These are phyloP conservation scores for Penicillium waksmanii DNA, from an alignment of 495 filamentous ascomycete genomes.

Conservation along the genomic window DNA sequence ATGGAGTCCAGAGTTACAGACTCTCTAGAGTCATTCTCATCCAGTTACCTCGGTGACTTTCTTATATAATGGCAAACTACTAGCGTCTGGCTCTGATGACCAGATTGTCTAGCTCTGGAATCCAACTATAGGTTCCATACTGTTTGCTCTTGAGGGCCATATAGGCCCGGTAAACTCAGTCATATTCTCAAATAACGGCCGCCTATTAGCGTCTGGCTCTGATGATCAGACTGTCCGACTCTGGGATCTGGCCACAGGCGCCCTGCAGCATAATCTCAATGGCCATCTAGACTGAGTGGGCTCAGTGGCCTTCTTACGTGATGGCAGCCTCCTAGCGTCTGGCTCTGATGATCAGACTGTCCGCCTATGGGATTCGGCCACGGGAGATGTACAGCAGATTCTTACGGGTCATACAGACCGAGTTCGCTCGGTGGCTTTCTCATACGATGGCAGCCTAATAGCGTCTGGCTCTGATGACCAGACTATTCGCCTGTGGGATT, in stretches of 20 bases:
- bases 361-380: slow-evolving; percentile 31
- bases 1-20: not conserved
- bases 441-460: slow-evolving; percentile 18
- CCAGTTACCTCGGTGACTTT: not conserved
- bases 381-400: slow-evolving; percentile 4
- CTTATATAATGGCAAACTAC: not conserved
- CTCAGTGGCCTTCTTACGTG: slow-evolving; percentile 34
- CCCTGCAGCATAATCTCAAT: not conserved
- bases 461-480: slow-evolving; percentile 25
- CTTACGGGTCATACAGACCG: slow-evolving; percentile 16
- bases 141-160: not conserved
- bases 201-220: no score
- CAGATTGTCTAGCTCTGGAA: not conserved
- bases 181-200: not conserved
- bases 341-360: slow-evolving; percentile 12
- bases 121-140: not conserved
- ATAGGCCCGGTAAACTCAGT: not conserved
- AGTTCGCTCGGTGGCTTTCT: slow-evolving; percentile 21
- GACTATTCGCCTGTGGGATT: slow-evolving; percentile 30
- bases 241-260: not conserved
- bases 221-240: not conserved
- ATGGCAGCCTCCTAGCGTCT: slow-evolving; percentile 27
- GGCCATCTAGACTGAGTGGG: not conserved
- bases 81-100: not conserved
- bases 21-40: not conserved